Base-by-base conservation (phyloP, 495 filamentous ascomycete genomes). In the Hypoxylon lienhwacheense region DNA sequence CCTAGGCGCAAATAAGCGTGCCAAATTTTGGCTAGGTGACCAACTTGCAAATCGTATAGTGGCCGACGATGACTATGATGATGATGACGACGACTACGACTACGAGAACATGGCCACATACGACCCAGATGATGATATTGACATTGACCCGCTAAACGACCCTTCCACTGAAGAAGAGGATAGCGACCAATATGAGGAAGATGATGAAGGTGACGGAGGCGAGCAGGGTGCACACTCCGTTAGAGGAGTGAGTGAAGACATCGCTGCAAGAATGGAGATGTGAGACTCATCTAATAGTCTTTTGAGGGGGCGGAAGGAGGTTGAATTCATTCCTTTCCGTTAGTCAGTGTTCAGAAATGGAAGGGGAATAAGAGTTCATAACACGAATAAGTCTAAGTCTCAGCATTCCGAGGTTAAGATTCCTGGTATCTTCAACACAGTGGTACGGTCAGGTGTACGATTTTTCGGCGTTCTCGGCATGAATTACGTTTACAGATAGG, bases 1-100 rank as follows among this genome's bases (percentile, higher is more conserved):
- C 47, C 28, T 59, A 2, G 52, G 61, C 8, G 59, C 59, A 6
- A 81, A 81, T 50, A 96, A 96, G 71, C 81, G 89, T 15, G 87
- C 89, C 7, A 79, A 76, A 43, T 95, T 85, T 65, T 96, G 91
- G 91, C 76, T 95, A 11, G 89, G 90, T 2, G 83, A 88, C 44
- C 72, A 76, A 35, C 75, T 71, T 47, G 75, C 69, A 10, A 69
- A 76, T 55, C 70, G 71, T 21, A 47, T 73, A 5, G 52, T 66
- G 5, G 45, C 45, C n/a, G 68, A 71, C 32, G 73, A 74, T 34
- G 75, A 80, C 25, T 72, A 77, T 8, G 64, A 73, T 37, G 75
- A 77, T 12, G 62, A 66, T 37, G 75, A 77, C 11, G 62, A 66
- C 3, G 65, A 68, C 12, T 40, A 59, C 11, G 63, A 70, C 39